Evolutionary conservation across 495 filamentous ascomycete species (phyloP).

Genomic region (Daldinia concentrica): DNA sequence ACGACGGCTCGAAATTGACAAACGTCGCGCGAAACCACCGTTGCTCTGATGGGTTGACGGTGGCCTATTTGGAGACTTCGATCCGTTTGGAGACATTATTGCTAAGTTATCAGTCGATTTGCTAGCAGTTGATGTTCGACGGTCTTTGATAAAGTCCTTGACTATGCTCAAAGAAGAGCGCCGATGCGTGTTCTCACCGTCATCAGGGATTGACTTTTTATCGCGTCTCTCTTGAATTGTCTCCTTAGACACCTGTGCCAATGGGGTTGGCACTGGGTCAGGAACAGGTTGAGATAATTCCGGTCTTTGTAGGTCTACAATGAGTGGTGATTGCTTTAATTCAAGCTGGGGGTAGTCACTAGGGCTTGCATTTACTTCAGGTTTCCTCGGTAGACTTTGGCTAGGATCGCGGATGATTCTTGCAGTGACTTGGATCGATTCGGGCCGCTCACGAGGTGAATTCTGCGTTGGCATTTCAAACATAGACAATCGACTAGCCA

Average conservation of each 20-base stretch:
- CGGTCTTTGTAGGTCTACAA: conserved; percentile 72
- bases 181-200: conserved; percentile 46
- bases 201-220: conserved; percentile 31
- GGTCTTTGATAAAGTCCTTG: conserved; percentile 63
- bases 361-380: conserved; percentile 50
- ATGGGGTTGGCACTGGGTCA: conserved; percentile 27
- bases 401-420: conserved; percentile 73
- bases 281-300: conserved; percentile 36
- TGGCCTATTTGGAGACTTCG: conserved; percentile 56
- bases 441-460: conserved; percentile 58
- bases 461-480: conserved; percentile 53
- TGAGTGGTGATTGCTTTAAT: conserved; percentile 74
- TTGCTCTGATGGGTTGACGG: conserved; percentile 51
- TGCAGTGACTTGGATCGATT: conserved; percentile 83
- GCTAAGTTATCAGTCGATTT: conserved; percentile 54
- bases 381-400: conserved; percentile 56
- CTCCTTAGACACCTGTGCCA: conserved; percentile 40
- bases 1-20: conserved; percentile 57
- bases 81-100: conserved; percentile 41
- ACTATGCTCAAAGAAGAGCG: conserved; percentile 62
- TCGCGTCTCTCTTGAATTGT: conserved; percentile 54
- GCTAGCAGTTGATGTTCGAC: conserved; percentile 53
- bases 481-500: conserved; percentile 58
- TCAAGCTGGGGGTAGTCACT: conserved; percentile 62
- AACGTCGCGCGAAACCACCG: conserved; percentile 48